phyloP scores from a whole-genome alignment of 257 asterid species.

The Eustoma russellianum region DNA sequence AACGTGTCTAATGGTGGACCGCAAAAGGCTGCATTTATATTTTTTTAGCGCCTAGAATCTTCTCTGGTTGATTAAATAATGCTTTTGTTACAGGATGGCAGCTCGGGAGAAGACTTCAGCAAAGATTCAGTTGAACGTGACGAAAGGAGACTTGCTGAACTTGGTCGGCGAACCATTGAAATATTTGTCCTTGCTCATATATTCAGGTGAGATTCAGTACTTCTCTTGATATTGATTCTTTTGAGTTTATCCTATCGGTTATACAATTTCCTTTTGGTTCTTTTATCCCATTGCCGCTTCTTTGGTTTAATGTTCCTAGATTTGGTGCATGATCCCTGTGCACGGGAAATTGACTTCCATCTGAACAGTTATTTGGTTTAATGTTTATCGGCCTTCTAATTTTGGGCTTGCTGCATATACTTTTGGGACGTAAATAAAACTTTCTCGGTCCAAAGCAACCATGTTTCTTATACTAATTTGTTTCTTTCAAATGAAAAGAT shows the following conservation, averaged over 20 bases:
- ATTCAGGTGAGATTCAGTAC: conserved; percentile 49
- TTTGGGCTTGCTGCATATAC: too few relatives aligned
- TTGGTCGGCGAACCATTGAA: conserved; percentile 95
- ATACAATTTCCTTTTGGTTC: not conserved
- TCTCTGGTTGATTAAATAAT: conserved; percentile 12
- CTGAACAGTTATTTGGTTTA: not conserved
- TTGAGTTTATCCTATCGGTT: too few relatives aligned
- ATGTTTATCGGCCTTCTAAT: not conserved
- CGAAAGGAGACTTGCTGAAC: conserved; percentile 86
- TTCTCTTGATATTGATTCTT: not conserved
- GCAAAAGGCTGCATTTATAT: too few relatives aligned
- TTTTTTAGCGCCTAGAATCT: too few relatives aligned
- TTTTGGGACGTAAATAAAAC: too few relatives aligned
- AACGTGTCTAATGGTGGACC: too few relatives aligned
- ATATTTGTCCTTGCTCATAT: conserved; percentile 74
- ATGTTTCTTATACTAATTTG: too few relatives aligned
- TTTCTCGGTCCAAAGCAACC: too few relatives aligned
- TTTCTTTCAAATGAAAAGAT: too few relatives aligned
- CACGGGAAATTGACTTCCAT: not conserved
- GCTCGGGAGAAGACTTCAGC: conserved; percentile 70
- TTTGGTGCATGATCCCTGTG: not conserved
- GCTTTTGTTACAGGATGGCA: conserved; percentile 52
- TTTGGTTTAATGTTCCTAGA: not conserved
- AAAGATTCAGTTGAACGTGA: conserved; percentile 73
- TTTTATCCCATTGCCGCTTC: not conserved